phyloP scores from a whole-genome alignment of 2,329 filamentous ascomycete species.

The Nectriaceae sp. region DNA sequence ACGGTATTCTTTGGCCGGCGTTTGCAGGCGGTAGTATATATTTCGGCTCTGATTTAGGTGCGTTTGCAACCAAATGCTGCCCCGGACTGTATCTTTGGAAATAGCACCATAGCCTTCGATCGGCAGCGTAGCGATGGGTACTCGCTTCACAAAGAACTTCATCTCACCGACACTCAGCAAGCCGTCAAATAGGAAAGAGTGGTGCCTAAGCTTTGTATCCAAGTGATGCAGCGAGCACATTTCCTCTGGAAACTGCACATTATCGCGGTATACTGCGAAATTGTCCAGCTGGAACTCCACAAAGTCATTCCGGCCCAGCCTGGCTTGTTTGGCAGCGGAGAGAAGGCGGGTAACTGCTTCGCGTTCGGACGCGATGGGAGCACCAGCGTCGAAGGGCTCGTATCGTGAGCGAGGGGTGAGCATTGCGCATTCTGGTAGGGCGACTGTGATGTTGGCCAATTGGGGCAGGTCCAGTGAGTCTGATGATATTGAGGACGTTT shows the following conservation, averaged over 20 bases:
- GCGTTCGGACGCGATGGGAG: slow-evolving; percentile 24
- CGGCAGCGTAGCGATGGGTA: slow-evolving; percentile 60
- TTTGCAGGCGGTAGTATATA: slow-evolving; percentile 65
- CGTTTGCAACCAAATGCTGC: slow-evolving; percentile 67
- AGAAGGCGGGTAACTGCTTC: slow-evolving; percentile 14
- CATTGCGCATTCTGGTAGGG: slow-evolving; percentile 30
- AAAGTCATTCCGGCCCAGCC: slow-evolving; percentile 30
- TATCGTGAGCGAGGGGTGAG: slow-evolving; percentile 32
- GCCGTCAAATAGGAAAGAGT: slow-evolving; percentile 60
- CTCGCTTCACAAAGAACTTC: slow-evolving; percentile 52
- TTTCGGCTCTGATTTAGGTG: slow-evolving; percentile 36
- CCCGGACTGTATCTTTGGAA: slow-evolving; percentile 46
- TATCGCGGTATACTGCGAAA: slow-evolving; percentile 58
- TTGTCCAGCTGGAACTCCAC: slow-evolving; percentile 56
- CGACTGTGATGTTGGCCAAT: slow-evolving; percentile 18
- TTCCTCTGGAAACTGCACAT: slow-evolving; percentile 42
- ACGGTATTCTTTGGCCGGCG: slow-evolving; percentile 60
- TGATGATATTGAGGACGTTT: not conserved
- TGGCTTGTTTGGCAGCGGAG: slow-evolving; percentile 9
- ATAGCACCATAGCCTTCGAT: slow-evolving; percentile 65
- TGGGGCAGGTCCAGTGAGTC: too few species aligned
- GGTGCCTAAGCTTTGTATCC: slow-evolving; percentile 35
- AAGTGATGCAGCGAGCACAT: slow-evolving; percentile 59
- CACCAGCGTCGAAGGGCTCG: slow-evolving; percentile 32
- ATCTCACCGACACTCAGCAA: slow-evolving; percentile 48